Evolutionary conservation across 169 alveolate genomes (phyloP), one percentile per base, ranked within the genome.

Genomic region (Plasmodium vinckei): DNA sequence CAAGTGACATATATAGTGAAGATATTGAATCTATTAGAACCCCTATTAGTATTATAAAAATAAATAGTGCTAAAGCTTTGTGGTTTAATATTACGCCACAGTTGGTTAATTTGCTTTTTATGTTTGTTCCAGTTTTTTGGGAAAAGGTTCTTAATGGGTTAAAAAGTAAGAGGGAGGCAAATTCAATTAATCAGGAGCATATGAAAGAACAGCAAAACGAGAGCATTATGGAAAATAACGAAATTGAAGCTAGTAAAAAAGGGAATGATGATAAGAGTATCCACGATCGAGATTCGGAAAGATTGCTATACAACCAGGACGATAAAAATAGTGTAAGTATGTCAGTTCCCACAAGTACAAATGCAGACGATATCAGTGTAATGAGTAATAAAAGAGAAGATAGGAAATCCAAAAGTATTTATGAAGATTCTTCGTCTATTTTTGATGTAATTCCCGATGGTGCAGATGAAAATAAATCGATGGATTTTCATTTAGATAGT

Each of bases 21-120:
- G 93, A 93, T 21, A 88, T 73, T n/a, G 95, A 96, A 94, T 87
- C 89, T 10, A 88, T 70, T 25, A 93, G 88, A 69, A 65, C 92
- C 13, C 95, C 95, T 1, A 94, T 90, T 56, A 93, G 94, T 59
- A 92, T 89, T 23, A 73, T 94, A 70, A 94, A 88, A 72, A 63
- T 95, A 17, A 75, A 93, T 46, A 89, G 96, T 71, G 87, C 70
- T 54, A 89, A 92, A 10, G 95, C 94, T 56, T 77, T 95, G 21
- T 87, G 95, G 94, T 89, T 94, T 33, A 95, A 95, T 92, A 77
- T 93, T 73, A 95, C 97, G 1, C 97, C 97, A 17, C 95, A 93
- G 88, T 86, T 95, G 42, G 93, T 96, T 82, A 94, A 94, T 65
- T 86, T 95, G 59, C 91, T 95, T 17, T 72, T 94, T 25, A 82